Evolutionary conservation across 306 rosid genomes (phyloP).

Genomic region (Dicorynia guianensis): DNA sequence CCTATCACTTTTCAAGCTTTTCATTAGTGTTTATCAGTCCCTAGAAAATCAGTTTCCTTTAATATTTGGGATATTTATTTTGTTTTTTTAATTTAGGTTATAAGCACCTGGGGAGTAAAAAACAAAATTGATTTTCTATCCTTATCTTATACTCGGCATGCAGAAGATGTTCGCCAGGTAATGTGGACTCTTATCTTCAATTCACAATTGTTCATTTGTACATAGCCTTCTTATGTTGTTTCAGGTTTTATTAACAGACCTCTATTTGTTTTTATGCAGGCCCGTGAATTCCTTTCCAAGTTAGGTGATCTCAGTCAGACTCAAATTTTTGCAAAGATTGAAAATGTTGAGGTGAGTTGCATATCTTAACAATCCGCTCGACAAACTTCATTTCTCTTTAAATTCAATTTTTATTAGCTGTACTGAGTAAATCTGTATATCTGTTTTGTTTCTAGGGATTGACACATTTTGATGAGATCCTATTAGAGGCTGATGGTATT

Average conservation of each 20-base stretch:
- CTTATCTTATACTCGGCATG: constrained; percentile 82
- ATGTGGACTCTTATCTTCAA: constrained; percentile 40
- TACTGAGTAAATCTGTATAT: constrained; percentile 19
- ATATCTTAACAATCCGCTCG: constrained; percentile 24
- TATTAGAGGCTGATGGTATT: constrained; percentile 95
- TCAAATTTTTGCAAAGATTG: constrained; percentile 93
- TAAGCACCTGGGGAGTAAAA: constrained; percentile 83
- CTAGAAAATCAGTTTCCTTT: constrained; percentile 11
- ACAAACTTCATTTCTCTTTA: constrained; percentile 8
- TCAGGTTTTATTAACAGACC: constrained; percentile 24
- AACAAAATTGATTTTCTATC: constrained; percentile 92
- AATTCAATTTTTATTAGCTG: constrained; percentile 25
- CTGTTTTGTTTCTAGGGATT: constrained; percentile 67
- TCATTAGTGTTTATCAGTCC: constrained; percentile 8
- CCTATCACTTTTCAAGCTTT: background rate
- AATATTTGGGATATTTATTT: constrained; percentile 26
- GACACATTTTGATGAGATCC: constrained; percentile 88
- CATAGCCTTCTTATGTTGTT: constrained; percentile 23
- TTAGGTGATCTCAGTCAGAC: constrained; percentile 80
- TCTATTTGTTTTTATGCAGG: constrained; percentile 53
- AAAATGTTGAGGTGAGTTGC: constrained; percentile 77
- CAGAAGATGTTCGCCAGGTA: constrained; percentile 90
- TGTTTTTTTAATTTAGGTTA: constrained; percentile 57
- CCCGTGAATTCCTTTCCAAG: constrained; percentile 79
- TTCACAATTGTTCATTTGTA: constrained; percentile 16